phyloP scores from a whole-genome alignment of 139 green algal species.

The Picochlorum costavermella region DNA sequence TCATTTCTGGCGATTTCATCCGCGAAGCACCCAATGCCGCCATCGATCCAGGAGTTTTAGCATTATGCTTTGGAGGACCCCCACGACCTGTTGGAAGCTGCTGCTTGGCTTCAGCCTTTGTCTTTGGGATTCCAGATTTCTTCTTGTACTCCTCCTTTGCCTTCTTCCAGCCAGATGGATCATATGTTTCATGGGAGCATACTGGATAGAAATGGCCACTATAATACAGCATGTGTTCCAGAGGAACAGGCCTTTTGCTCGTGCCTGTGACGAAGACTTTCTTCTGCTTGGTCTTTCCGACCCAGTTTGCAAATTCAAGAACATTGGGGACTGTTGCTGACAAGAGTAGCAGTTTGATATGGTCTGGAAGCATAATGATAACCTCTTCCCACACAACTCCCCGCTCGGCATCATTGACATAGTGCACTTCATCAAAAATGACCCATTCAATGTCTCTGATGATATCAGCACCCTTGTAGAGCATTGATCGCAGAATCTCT shows the following conservation, averaged over 20 bases:
- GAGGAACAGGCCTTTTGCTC: constrained; percentile 76
- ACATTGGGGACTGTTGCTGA: constrained; percentile 95
- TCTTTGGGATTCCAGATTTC: constrained; percentile 39
- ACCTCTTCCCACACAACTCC: constrained; percentile 91
- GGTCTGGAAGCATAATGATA: constrained; percentile 97
- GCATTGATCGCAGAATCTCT: constrained; percentile 92
- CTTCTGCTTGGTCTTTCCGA: constrained; percentile 88
- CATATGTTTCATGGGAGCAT: constrained; percentile 14
- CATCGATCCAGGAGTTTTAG: constrained; percentile 13
- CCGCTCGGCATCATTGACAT: constrained; percentile 90
- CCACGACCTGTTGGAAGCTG: constrained; percentile 44
- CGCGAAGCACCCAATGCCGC: constrained; percentile 2
- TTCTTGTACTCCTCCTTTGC: constrained; percentile 10
- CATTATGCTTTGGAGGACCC: constrained; percentile 12
- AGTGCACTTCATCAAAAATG: constrained; percentile 97
- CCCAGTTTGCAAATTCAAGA: constrained; percentile 96
- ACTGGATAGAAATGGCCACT: constrained; percentile 54
- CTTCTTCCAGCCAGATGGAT: constrained; percentile 23
- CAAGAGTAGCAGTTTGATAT: constrained; percentile 88
- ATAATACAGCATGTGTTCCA: constrained; percentile 93
- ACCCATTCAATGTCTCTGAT: constrained; percentile 94
- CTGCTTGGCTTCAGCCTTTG: constrained; percentile 34
- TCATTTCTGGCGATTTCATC: constrained; percentile 13
- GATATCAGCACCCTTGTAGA: constrained; percentile 89
- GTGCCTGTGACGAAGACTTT: constrained; percentile 85